A percentile compares a stretch with the other conserved stretches of the same genome.
Conservation (phyloP, 2,329 filamentous ascomycete genomes). For the Verticillium albo-atrum region DNA sequence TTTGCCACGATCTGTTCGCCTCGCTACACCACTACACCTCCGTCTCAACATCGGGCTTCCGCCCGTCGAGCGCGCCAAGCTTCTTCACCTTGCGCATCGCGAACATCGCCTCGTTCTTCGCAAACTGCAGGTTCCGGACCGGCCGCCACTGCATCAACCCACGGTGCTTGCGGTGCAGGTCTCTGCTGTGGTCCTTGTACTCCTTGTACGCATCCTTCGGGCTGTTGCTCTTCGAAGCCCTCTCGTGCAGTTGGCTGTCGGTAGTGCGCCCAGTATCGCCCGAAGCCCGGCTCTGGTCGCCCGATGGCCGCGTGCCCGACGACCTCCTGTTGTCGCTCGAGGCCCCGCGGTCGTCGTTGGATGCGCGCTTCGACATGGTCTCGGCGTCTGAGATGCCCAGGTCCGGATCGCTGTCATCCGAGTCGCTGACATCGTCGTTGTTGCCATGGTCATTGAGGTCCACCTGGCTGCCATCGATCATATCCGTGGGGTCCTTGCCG, state of each 20-base stretch:
- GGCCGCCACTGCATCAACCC: slow-evolving; percentile 96
- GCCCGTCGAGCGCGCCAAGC: slow-evolving; percentile 70
- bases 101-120: slow-evolving; percentile 80
- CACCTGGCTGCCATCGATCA: slow-evolving; percentile 29
- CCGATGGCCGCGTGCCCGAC: neutral
- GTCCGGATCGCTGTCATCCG: slow-evolving; percentile 24
- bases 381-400: slow-evolving; percentile 58
- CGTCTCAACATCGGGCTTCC: slow-evolving; percentile 86
- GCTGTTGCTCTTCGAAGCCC: slow-evolving; percentile 39
- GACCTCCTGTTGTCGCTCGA: neutral
- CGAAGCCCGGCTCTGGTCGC: slow-evolving; percentile 22
- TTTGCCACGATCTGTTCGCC: too few relatives aligned
- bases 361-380: slow-evolving; percentile 15
- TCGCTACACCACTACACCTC: slow-evolving; percentile 58
- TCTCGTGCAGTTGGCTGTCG: slow-evolving; percentile 18
- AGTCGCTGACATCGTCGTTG: slow-evolving; percentile 21
- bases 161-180: slow-evolving; percentile 79
- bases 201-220: slow-evolving; percentile 56
- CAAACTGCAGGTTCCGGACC: slow-evolving; percentile 79
- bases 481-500: slow-evolving; percentile 63
- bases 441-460: slow-evolving; percentile 32
- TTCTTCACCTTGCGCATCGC: slow-evolving; percentile 72
- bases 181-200: slow-evolving; percentile 63
- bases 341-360: slow-evolving; percentile 40
- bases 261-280: slow-evolving; percentile 33